These are phyloP conservation scores for Cyberlindnera amylophila DNA, from an alignment of 805 yeast genomes.

Conservation along the genomic window DNA sequence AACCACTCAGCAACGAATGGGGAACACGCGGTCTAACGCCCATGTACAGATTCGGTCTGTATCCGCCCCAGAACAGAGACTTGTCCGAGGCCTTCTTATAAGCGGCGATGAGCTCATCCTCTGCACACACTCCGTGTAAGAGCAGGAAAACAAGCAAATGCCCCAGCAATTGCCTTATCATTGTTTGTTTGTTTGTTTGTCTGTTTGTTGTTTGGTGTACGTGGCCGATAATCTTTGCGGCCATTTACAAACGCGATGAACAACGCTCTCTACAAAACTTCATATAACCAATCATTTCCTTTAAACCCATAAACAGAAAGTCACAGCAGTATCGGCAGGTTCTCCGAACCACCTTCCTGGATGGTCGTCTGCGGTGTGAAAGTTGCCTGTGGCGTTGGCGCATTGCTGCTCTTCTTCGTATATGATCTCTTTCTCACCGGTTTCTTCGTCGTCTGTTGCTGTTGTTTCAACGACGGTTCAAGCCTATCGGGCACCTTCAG, in stretches of 20 bases:
- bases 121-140: too few relatives aligned
- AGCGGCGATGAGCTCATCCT: slow-evolving; percentile 10
- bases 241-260: too few relatives aligned
- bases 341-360: slow-evolving; percentile 18
- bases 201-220: too few relatives aligned
- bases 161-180: too few relatives aligned
- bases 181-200: too few relatives aligned
- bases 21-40: slow-evolving; percentile 86
- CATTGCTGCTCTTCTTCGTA: slow-evolving; percentile 15
- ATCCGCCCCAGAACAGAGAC: slow-evolving; percentile 87
- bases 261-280: too few relatives aligned
- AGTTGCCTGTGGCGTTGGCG: slow-evolving; percentile 11
- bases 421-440: slow-evolving; percentile 20
- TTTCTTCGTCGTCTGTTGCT: slow-evolving; percentile 12
- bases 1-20: slow-evolving; percentile 67
- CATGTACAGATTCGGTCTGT: slow-evolving; percentile 78
- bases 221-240: too few relatives aligned
- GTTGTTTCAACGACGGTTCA: slow-evolving; percentile 68
- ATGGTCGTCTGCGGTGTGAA: slow-evolving; percentile 13
- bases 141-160: too few relatives aligned
- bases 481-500: slow-evolving; percentile 54
- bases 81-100: slow-evolving; percentile 38
- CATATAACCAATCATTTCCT: too few relatives aligned
- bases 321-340: slow-evolving; percentile 24
- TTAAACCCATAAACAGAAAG: too few relatives aligned